Evolutionary conservation across 139 green algal species (phyloP), one percentile per base, ranked within the genome.

Genomic region (Microglena sp.): DNA sequence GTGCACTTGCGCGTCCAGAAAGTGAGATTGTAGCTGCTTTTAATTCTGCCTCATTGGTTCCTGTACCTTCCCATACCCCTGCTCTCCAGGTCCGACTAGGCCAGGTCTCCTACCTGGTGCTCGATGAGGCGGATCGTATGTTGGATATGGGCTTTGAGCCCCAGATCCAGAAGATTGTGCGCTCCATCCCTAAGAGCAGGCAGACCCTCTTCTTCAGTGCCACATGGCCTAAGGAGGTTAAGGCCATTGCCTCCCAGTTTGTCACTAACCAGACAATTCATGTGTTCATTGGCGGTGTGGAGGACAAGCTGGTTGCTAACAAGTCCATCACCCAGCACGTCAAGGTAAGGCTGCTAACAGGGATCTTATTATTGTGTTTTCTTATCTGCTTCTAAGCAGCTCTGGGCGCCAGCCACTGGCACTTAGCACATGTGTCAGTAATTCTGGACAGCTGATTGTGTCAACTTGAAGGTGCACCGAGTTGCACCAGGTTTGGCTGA

Each of bases 71-170:
- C n/a, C n/a, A n/a, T n/a, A n/a, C n/a, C n/a, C n/a, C n/a, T n/a
- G n/a, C n/a, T n/a, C n/a, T n/a, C n/a, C n/a, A n/a, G n/a, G 53
- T 62, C 31, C 50, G 33, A 2, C 33, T 70, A 27, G 22, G 60
- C n/a, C 60, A 67, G 60, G 60, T 84, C 2, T 96, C 88, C 0
- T 97, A 93, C 77, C 74, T 98, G 46, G 89, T 96, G 33, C 82
- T 99, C 55, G 93, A 99, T 68, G 93, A 99, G 71, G 93, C 91
- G 6, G 93, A 99, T 75, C 83, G 93, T 68, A 98, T 98, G 93
- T 34, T 58, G 2, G 15, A 60, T 32, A 60, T 67, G 57, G 93
- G 93, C 28, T 98, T 99, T 67, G 91, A 97, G 74, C 83, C 85
- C 0, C 90, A 96, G 80, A 96, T 96, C 62, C 79, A 91, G 72